phyloP scores from a whole-genome alignment of 768 basidiomycete genomes.

The Phylloporus sp. region DNA sequence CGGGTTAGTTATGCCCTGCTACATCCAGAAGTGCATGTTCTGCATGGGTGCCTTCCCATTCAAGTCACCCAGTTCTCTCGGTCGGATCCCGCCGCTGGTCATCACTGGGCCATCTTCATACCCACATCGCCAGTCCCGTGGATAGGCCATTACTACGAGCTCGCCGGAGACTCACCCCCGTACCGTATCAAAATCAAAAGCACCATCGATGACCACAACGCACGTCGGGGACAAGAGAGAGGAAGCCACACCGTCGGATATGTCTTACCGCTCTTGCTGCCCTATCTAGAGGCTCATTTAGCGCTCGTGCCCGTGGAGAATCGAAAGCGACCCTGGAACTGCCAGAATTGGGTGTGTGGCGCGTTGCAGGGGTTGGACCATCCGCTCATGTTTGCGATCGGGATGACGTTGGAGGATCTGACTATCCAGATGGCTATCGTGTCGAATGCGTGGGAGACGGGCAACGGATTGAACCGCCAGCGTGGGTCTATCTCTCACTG shows the following conservation, averaged over 20 bases:
- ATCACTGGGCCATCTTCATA: slow-evolving; percentile 11
- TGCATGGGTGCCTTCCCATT: slow-evolving; percentile 2
- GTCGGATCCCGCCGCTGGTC: background rate
- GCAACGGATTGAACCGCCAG: background rate
- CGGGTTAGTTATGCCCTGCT: background rate
- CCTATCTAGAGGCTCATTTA: slow-evolving; percentile 4
- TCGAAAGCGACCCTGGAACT: background rate
- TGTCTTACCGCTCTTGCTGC: slow-evolving; percentile 2
- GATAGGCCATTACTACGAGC: slow-evolving; percentile 8
- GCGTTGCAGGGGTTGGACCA: slow-evolving; percentile 5
- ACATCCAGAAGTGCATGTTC: slow-evolving; percentile 1
- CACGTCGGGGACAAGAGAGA: background rate
- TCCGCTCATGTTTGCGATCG: background rate
- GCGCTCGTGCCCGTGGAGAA: background rate
- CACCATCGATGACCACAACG: background rate
- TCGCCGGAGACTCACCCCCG: background rate
- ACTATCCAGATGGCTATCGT: slow-evolving; percentile 9
- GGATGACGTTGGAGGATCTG: background rate
- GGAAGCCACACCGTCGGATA: slow-evolving; percentile 12
- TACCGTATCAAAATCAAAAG: background rate
- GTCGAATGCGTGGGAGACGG: background rate
- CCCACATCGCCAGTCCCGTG: slow-evolving; percentile 4
- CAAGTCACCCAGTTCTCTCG: background rate
- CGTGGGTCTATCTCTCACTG: background rate
- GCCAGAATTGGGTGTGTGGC: slow-evolving; percentile 3